Evolutionary conservation across 495 filamentous ascomycete species (phyloP).

Genomic region (Friedmanniomyces endolithicus): DNA sequence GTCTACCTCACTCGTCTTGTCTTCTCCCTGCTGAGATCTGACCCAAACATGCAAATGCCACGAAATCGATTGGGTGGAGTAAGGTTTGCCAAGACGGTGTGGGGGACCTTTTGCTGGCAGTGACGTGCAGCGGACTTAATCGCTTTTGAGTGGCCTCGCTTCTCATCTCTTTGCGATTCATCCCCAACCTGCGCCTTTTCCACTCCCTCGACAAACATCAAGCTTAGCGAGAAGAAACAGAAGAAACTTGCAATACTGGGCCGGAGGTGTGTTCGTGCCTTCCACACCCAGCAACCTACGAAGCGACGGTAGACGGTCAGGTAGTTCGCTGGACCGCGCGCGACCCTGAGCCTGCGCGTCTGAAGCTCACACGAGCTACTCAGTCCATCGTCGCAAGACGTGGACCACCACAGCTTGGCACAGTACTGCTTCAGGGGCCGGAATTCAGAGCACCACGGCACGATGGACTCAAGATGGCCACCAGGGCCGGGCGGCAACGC

Average conservation of each 20-base stretch:
- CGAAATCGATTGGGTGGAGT: not conserved
- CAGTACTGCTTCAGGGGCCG: not conserved
- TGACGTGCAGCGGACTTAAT: too few species aligned
- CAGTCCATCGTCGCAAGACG: not conserved
- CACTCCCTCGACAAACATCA: too few species aligned
- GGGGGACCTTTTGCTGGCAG: too few species aligned
- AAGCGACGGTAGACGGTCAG: too few species aligned
- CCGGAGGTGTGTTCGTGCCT: not conserved
- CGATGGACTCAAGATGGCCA: slow-evolving; percentile 18
- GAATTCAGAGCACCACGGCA: not conserved
- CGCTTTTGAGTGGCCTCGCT: too few species aligned
- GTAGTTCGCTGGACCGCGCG: too few species aligned
- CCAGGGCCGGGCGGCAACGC: slow-evolving; percentile 11
- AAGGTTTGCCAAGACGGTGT: not conserved
- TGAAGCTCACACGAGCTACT: not conserved
- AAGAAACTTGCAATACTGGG: too few species aligned
- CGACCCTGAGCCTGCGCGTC: not conserved
- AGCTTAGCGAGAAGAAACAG: too few species aligned
- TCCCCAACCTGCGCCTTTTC: too few species aligned
- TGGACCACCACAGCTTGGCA: not conserved
- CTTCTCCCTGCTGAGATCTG: not conserved
- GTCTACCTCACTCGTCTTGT: not conserved
- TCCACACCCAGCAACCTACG: not conserved
- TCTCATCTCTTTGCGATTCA: too few species aligned
- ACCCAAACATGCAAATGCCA: not conserved